Conservation (phyloP, 2,329 filamentous ascomycete genomes). For the Fusarium torreyae region DNA sequence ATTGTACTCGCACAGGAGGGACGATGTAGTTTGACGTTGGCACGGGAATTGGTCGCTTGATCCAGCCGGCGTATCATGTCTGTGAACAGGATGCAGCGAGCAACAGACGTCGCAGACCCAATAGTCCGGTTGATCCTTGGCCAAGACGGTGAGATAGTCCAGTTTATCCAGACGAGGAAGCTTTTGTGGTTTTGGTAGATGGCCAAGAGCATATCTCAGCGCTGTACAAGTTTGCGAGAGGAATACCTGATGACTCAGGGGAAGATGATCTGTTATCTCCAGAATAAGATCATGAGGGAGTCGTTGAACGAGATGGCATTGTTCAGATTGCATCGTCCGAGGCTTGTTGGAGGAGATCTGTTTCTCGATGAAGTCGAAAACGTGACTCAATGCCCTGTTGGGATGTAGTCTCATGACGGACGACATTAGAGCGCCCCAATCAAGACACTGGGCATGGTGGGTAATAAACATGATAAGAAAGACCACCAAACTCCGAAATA, state of each 20-base stretch:
- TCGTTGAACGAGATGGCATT: too few relatives aligned
- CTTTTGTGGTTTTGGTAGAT: background rate
- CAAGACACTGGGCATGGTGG: too few relatives aligned
- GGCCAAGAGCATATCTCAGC: background rate
- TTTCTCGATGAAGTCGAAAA: too few relatives aligned
- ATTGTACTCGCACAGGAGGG: too few relatives aligned
- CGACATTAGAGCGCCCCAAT: too few relatives aligned
- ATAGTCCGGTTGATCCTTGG: background rate
- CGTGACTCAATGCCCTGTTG: too few relatives aligned
- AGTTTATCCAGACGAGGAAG: background rate
- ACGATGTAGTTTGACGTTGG: too few relatives aligned
- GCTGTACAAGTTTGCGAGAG: background rate
- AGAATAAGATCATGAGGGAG: too few relatives aligned
- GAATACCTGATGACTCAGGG: background rate
- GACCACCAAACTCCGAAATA: too few relatives aligned
- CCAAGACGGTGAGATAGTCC: background rate
- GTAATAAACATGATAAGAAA: too few relatives aligned
- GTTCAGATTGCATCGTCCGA: background rate
- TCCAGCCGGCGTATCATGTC: background rate
- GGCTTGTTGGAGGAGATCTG: background rate
- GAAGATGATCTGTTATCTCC: too few relatives aligned
- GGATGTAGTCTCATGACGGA: too few relatives aligned
- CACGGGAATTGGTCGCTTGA: background rate
- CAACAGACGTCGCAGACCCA: conserved; percentile 1
- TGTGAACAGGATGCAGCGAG: background rate